These are phyloP conservation scores for Trifolium fragiferum DNA, from an alignment of 306 rosid genomes.

Conservation along the genomic window DNA sequence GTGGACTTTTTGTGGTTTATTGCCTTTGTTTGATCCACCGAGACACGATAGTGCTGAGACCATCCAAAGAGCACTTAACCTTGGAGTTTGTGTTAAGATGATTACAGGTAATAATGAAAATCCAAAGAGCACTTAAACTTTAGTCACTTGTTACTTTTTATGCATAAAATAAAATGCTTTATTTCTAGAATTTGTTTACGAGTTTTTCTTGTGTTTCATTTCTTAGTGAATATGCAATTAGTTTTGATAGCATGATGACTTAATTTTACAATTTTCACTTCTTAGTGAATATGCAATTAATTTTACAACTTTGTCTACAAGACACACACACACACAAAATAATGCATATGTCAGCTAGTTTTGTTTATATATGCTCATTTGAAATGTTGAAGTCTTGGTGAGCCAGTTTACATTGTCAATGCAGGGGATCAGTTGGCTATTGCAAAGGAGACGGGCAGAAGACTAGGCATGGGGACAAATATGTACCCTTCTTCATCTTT, in stretches of 20 bases:
- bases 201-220: not conserved
- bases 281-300: not conserved
- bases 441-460: slow-evolving; percentile 86
- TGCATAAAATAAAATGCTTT: slow-evolving; percentile 9
- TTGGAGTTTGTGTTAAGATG: slow-evolving; percentile 91
- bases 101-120: slow-evolving; percentile 68
- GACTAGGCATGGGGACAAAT: slow-evolving; percentile 96
- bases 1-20: slow-evolving; percentile 83
- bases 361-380: slow-evolving; percentile 4
- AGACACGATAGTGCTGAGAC: slow-evolving; percentile 95
- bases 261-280: not conserved
- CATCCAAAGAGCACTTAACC: slow-evolving; percentile 83
- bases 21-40: slow-evolving; percentile 93
- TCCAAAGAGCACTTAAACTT: slow-evolving; percentile 7
- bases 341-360: not conserved
- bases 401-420: slow-evolving; percentile 38
- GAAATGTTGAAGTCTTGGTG: slow-evolving; percentile 28
- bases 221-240: not conserved
- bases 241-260: not conserved
- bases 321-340: not conserved
- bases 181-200: not conserved
- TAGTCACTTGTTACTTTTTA: slow-evolving; percentile 22
- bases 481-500: slow-evolving; percentile 93
- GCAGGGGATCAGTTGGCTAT: slow-evolving; percentile 87
- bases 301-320: slow-evolving; percentile 18